Evolutionary conservation across 345 rosid genomes (phyloP), one percentile per base, ranked within the genome.

Genomic region (Barbarea vulgaris): DNA sequence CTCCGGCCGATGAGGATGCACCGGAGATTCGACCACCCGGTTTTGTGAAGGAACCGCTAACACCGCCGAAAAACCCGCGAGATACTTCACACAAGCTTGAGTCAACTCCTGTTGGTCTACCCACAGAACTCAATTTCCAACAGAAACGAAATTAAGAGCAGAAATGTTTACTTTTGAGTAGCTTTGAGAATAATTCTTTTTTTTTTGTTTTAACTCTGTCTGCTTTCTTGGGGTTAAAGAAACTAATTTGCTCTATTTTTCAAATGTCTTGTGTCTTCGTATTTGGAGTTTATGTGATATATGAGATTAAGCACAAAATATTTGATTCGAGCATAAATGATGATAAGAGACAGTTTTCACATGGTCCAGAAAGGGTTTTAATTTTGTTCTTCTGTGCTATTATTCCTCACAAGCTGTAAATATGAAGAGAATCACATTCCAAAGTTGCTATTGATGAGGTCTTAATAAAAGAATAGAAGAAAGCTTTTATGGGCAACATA

Each of bases 11-110:
- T 66, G 77, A 78, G 44, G 9, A 14, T 31, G 64, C 65, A 52
- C 59, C 73, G 41, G 74, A 72, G 52, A 66, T 72, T 67, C 57
- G 73, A 78, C 77, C 77, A 33, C 77, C 81, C 8, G 77, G 81
- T 60, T 72, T 78, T 11, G 77, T 59, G 33, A 73, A 72, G 58
- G 81, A 67, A 70, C 80, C 76, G 17, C 77, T 72, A 19, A 67
- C 7, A 5, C 27, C 77, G 17, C 81, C 81, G 0, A 73, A 57
- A 61, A 67, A 24, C 22, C 73, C 77, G 52, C 64, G 81, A 47
- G 64, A 71, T 67, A 66, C 81, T 60, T 67, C 74, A 42, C 81
- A 72, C 42, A 78, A 78, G 70, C 63, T 78, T 41, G 81, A 78
- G 69, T 65, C 77, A 25, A 78, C 77, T 67, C 74, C 81, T 47